Conservation (phyloP, 1,284 basidiomycete species). For the Hemileia vastatrix region DNA sequence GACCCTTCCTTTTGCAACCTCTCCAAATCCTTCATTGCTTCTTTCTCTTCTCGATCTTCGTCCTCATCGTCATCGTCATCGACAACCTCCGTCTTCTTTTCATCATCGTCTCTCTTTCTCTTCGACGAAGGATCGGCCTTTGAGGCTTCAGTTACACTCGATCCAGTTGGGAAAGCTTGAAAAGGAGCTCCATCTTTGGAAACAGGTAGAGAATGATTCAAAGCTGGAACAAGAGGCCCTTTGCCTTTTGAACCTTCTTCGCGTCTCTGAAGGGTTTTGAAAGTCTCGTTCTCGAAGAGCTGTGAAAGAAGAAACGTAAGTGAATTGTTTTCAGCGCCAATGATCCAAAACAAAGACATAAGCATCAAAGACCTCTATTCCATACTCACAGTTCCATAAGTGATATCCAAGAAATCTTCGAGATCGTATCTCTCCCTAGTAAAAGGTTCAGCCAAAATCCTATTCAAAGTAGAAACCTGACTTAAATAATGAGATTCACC, state of each 20-base stretch:
- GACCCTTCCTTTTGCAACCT: slow-evolving; percentile 16
- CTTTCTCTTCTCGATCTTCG: slow-evolving; percentile 4
- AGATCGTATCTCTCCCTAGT: slow-evolving; percentile 37
- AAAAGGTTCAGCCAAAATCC: slow-evolving; percentile 41
- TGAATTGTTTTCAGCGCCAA: too few species aligned
- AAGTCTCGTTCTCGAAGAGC: slow-evolving; percentile 39
- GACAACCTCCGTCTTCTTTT: slow-evolving; percentile 3
- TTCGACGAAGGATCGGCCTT: neutral
- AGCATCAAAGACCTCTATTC: neutral
- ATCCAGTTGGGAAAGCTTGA: neutral
- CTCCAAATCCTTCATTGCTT: slow-evolving; percentile 10
- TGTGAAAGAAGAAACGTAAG: too few species aligned
- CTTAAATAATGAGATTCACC: slow-evolving; percentile 38
- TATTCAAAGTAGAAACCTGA: slow-evolving; percentile 34
- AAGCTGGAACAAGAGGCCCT: slow-evolving; percentile 16
- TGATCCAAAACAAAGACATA: too few species aligned
- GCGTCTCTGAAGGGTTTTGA: slow-evolving; percentile 30
- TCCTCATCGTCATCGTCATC: neutral
- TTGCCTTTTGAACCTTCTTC: slow-evolving; percentile 13
- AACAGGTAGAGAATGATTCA: slow-evolving; percentile 8
- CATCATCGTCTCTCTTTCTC: slow-evolving; percentile 9
- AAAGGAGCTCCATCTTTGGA: neutral
- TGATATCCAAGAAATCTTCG: slow-evolving; percentile 43
- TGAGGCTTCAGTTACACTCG: neutral
- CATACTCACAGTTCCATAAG: slow-evolving; percentile 30